These are phyloP conservation scores for Fusarium aywerte DNA, from an alignment of 2,329 filamentous ascomycete species.

Conservation along the genomic window DNA sequence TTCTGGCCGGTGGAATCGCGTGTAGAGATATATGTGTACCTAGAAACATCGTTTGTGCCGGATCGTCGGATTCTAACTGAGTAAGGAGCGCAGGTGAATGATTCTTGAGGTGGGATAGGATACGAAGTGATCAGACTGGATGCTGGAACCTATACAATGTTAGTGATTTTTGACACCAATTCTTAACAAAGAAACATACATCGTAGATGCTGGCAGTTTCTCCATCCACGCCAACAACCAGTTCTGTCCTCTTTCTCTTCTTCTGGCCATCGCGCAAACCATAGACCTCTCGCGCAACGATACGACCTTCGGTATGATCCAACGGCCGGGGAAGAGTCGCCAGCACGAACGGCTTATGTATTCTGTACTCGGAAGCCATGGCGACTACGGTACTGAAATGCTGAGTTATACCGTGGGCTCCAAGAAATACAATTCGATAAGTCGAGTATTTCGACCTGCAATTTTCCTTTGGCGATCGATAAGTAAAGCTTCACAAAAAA, in stretches of 20 bases:
- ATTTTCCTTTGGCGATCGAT: conserved; percentile 31
- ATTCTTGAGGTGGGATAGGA: conserved; percentile 72
- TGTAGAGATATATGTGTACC: conserved; percentile 72
- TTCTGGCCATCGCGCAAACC: conserved; percentile 67
- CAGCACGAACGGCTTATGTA: conserved; percentile 73
- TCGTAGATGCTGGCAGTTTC: conserved; percentile 74
- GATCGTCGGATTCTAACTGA: conserved; percentile 65
- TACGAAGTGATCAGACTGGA: conserved; percentile 73
- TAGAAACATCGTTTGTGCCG: conserved; percentile 60
- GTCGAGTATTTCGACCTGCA: conserved; percentile 27
- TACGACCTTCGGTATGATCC: conserved; percentile 61
- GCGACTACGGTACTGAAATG: conserved; percentile 26
- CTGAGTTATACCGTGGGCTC: conserved; percentile 16
- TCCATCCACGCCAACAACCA: conserved; percentile 72
- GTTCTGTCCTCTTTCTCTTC: conserved; percentile 71
- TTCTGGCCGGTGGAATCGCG: conserved; percentile 59
- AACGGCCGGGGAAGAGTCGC: conserved; percentile 69
- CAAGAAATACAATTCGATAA: conserved; percentile 38
- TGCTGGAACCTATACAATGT: conserved; percentile 63
- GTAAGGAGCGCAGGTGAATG: conserved; percentile 70
- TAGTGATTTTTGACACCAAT: not conserved
- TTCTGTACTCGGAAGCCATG: conserved; percentile 70
- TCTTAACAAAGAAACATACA: conserved; percentile 54
- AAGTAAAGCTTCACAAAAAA: conserved; percentile 50
- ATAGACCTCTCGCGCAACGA: conserved; percentile 70